A percentile compares a stretch with the other conserved stretches of the same genome.
These are phyloP conservation scores for Mytilinidion resinicola DNA, from an alignment of 495 filamentous ascomycete genomes.

Conservation along the genomic window DNA sequence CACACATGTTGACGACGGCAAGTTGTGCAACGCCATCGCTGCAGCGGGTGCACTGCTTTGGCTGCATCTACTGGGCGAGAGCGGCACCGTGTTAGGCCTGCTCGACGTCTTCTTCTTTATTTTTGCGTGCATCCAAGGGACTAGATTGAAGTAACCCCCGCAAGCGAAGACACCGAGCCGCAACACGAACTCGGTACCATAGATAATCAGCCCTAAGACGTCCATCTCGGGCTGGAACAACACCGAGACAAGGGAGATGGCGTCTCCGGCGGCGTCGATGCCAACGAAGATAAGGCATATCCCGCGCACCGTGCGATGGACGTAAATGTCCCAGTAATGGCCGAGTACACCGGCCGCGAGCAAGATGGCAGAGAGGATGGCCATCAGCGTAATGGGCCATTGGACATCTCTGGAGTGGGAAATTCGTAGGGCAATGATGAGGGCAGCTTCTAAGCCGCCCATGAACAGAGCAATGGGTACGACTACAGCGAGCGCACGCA, in stretches of 20 bases:
- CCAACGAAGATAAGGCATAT: conserved; percentile 62
- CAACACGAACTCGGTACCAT: conserved; percentile 53
- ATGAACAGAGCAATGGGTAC: conserved; percentile 39
- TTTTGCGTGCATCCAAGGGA: conserved; percentile 43
- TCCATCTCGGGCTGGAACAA: conserved; percentile 52
- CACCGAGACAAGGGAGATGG: conserved; percentile 56
- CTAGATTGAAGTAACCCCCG: conserved; percentile 52
- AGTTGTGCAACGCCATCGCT: conserved; percentile 40
- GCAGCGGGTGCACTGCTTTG: conserved; percentile 1
- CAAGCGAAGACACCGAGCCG: conserved; percentile 59
- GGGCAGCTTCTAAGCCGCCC: conserved; percentile 45
- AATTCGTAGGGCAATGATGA: conserved; percentile 47
- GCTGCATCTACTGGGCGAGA: not conserved
- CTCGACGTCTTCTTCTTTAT: not conserved
- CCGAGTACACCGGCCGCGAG: conserved; percentile 49
- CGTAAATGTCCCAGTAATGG: conserved; percentile 57
- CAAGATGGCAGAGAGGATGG: conserved; percentile 50
- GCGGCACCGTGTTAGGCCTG: not conserved
- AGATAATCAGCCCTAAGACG: conserved; percentile 54
- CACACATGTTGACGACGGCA: conserved; percentile 54
- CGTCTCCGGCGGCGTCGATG: conserved; percentile 58
- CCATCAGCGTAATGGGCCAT: conserved; percentile 57
- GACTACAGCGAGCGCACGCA: conserved; percentile 41
- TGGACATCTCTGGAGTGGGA: conserved; percentile 34
- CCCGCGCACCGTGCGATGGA: conserved; percentile 53